phyloP scores from a whole-genome alignment of 1,139 yeast species.

The Debaryomyces sp. region DNA sequence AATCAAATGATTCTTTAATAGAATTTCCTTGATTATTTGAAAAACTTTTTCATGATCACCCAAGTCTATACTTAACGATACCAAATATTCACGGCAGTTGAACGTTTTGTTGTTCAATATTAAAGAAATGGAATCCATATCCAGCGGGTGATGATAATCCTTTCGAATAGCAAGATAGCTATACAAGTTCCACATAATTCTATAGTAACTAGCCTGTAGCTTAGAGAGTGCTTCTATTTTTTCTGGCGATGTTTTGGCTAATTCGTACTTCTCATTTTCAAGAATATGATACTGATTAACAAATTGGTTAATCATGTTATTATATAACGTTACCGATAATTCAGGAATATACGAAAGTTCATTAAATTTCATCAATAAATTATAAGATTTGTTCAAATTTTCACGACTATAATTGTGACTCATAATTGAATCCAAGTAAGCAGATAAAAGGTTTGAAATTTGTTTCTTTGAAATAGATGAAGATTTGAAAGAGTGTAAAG shows the following conservation, averaged over 20 bases:
- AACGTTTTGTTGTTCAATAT: slow-evolving; percentile 14
- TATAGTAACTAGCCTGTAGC: slow-evolving; percentile 15
- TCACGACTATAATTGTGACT: slow-evolving; percentile 15
- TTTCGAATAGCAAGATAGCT: slow-evolving; percentile 40
- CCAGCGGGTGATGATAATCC: slow-evolving; percentile 30
- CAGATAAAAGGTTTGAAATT: slow-evolving; percentile 35
- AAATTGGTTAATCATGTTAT: slow-evolving; percentile 32
- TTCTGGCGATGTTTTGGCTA: neutral
- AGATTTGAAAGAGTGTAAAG: slow-evolving; percentile 16
- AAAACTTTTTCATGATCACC: slow-evolving; percentile 42
- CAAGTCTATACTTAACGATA: slow-evolving; percentile 35
- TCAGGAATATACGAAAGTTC: slow-evolving; percentile 42
- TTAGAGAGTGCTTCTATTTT: slow-evolving; percentile 16
- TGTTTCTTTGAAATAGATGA: slow-evolving; percentile 22
- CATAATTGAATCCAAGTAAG: slow-evolving; percentile 32
- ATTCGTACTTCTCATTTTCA: slow-evolving; percentile 14
- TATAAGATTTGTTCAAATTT: slow-evolving; percentile 25
- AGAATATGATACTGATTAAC: slow-evolving; percentile 22
- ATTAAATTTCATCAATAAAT: slow-evolving; percentile 34
- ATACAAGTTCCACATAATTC: slow-evolving; percentile 36
- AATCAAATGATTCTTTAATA: slow-evolving; percentile 36
- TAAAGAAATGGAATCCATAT: slow-evolving; percentile 8
- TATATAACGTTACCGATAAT: slow-evolving; percentile 32
- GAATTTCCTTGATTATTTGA: slow-evolving; percentile 41
- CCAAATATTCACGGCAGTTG: slow-evolving; percentile 33